These are phyloP conservation scores for Globisporangium paddicum DNA, from an alignment of 352 stramenopile species.

Conservation along the genomic window DNA sequence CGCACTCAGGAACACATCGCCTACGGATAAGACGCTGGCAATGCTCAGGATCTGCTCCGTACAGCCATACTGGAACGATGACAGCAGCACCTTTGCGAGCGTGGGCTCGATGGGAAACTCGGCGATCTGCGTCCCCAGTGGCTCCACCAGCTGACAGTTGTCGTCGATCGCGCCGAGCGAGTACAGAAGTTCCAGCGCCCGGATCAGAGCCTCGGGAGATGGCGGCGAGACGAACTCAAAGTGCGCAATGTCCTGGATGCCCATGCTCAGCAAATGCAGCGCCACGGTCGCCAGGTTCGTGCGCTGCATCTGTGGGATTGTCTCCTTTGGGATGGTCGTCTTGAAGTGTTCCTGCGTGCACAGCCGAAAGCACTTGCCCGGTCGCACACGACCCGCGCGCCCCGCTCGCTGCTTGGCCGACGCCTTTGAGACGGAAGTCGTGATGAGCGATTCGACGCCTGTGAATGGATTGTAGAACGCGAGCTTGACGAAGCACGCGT, in stretches of 20 bases:
- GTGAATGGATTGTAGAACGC: conserved; percentile 81
- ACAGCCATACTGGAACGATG: conserved; percentile 75
- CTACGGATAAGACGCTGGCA: conserved; percentile 95
- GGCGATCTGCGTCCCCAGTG: conserved; percentile 92
- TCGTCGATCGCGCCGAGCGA: conserved; percentile 62
- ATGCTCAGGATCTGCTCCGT: conserved; percentile 94
- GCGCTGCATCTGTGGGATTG: conserved; percentile 81
- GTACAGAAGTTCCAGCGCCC: conserved; percentile 65
- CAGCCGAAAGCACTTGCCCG: conserved; percentile 78
- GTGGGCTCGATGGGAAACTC: conserved; percentile 97
- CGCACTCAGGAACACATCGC: conserved; percentile 64
- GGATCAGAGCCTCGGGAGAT: conserved; percentile 63
- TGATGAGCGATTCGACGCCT: conserved; percentile 80
- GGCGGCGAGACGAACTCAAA: conserved; percentile 83
- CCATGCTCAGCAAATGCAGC: conserved; percentile 77
- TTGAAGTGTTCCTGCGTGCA: conserved; percentile 61
- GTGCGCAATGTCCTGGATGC: conserved; percentile 79
- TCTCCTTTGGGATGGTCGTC: conserved; percentile 43
- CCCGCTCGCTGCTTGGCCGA: conserved; percentile 94
- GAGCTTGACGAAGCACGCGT: conserved; percentile 79
- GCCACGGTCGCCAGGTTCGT: conserved; percentile 67
- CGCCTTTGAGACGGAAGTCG: conserved; percentile 95
- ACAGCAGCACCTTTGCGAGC: conserved; percentile 61
- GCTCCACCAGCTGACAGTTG: conserved; percentile 53
- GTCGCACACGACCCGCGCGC: conserved; percentile 87